These are phyloP conservation scores for Pelargonium myrrhifolium DNA, from an alignment of 441 rosid species.

Conservation along the genomic window DNA sequence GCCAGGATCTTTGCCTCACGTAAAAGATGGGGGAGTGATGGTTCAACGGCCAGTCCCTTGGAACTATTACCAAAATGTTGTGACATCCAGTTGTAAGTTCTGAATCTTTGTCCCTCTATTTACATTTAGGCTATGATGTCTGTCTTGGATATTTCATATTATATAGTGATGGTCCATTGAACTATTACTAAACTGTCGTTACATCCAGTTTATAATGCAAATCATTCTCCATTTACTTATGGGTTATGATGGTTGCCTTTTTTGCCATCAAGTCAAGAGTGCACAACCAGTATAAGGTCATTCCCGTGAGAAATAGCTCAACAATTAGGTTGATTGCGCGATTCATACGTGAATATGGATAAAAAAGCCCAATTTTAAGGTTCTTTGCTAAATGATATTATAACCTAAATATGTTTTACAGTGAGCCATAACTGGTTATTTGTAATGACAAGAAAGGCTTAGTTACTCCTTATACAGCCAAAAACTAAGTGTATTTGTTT, in stretches of 20 bases:
- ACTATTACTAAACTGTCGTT: neutral
- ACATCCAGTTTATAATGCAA: neutral
- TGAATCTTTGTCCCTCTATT: conserved; percentile 14
- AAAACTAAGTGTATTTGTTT: neutral
- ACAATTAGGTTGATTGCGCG: neutral
- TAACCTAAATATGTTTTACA: neutral
- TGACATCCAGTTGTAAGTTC: conserved; percentile 87
- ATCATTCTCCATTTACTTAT: neutral
- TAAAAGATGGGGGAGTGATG: conserved; percentile 54
- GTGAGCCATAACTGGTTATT: no score
- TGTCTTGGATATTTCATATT: neutral
- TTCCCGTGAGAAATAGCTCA: neutral
- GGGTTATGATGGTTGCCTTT: neutral
- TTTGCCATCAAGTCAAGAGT: neutral
- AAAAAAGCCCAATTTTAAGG: neutral
- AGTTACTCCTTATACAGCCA: neutral
- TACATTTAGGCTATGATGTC: conserved; percentile 4
- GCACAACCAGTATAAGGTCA: neutral
- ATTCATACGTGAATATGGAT: neutral
- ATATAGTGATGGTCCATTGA: neutral
- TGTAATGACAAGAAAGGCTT: neutral
- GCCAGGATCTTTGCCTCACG: conserved; percentile 67
- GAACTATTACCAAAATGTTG: conserved; percentile 98
- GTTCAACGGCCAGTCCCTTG: conserved; percentile 84
- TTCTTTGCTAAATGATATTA: neutral